A percentile compares a stretch with the other conserved stretches of the same genome.
phyloP scores from a whole-genome alignment of 352 stramenopile species.

The Aphanomyces stellatus region DNA sequence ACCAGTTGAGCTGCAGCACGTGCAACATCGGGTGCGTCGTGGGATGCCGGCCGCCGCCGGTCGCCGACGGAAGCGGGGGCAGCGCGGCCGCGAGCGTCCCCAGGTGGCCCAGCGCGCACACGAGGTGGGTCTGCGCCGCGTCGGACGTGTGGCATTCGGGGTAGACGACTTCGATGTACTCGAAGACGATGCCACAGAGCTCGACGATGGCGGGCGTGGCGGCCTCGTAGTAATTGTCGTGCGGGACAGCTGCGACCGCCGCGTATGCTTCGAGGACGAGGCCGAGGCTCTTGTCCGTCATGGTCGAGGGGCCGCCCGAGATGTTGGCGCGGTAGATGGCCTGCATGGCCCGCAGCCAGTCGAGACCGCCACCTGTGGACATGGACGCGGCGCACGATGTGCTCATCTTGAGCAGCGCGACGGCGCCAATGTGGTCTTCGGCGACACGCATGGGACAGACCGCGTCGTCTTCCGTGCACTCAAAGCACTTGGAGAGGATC shows the following conservation, averaged over 20 bases:
- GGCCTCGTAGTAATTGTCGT: not conserved
- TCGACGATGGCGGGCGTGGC: not conserved
- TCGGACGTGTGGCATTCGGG: not conserved
- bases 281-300: slow-evolving; percentile 13
- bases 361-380: not conserved
- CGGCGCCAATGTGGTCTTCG: slow-evolving; percentile 12
- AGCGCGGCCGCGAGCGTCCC: not conserved
- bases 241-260: not conserved
- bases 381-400: not conserved
- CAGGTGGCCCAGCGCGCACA: not conserved
- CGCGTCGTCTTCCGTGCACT: not conserved
- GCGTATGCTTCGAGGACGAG: slow-evolving; percentile 11
- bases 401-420: not conserved
- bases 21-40: slow-evolving; percentile 4
- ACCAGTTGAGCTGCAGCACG: slow-evolving; percentile 4
- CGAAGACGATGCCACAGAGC: not conserved
- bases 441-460: slow-evolving; percentile 3
- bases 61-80: not conserved
- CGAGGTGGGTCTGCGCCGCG: not conserved
- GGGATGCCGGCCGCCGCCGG: too few species aligned
- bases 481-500: not conserved
- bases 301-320: not conserved
- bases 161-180: not conserved
- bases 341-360: not conserved
- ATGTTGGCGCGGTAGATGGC: not conserved